These are phyloP conservation scores for Boletus rex-veris DNA, from an alignment of 768 basidiomycete species.

Conservation along the genomic window DNA sequence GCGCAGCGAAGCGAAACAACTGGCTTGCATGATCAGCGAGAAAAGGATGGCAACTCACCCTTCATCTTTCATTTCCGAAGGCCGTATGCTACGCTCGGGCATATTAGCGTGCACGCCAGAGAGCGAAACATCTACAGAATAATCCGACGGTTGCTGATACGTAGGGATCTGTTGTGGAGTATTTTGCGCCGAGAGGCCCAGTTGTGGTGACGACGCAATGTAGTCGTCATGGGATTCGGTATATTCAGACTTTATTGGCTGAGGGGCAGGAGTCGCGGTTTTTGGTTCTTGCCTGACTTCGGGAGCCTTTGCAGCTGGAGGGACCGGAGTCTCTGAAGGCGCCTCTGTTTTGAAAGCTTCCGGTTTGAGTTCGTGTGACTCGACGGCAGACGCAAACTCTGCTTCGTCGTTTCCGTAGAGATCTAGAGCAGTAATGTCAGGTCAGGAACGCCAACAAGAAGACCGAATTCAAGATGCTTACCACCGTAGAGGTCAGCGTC, in stretches of 20 bases:
- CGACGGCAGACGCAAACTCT: conserved; percentile 52
- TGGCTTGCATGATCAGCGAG: conserved; percentile 10
- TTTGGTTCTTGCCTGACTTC: conserved; percentile 21
- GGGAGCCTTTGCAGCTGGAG: conserved; percentile 16
- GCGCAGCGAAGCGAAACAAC: conserved; percentile 10
- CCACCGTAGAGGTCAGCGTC: conserved; percentile 91
- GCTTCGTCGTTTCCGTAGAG: conserved; percentile 64
- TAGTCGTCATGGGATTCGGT: conserved; percentile 17
- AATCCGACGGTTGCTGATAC: conserved; percentile 67
- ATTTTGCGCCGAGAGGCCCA: conserved; percentile 36
- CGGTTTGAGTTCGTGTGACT: conserved; percentile 32
- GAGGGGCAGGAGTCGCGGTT: conserved; percentile 6
- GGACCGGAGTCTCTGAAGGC: conserved; percentile 18
- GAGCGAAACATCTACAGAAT: conserved; percentile 35
- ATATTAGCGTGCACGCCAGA: conserved; percentile 38
- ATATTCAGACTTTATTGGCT: conserved; percentile 10
- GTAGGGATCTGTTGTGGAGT: conserved; percentile 72
- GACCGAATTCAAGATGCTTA: conserved; percentile 29
- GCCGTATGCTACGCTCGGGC: conserved; percentile 67
- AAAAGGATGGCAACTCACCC: conserved; percentile 64
- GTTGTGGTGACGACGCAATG: conserved; percentile 4
- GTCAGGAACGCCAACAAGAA: background rate
- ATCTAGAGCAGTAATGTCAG: conserved; percentile 39
- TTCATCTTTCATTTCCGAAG: conserved; percentile 96
- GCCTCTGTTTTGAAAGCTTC: conserved; percentile 30